Base-by-base conservation (phyloP, 257 asterid genomes). In the Fraxinus cuspidata region DNA sequence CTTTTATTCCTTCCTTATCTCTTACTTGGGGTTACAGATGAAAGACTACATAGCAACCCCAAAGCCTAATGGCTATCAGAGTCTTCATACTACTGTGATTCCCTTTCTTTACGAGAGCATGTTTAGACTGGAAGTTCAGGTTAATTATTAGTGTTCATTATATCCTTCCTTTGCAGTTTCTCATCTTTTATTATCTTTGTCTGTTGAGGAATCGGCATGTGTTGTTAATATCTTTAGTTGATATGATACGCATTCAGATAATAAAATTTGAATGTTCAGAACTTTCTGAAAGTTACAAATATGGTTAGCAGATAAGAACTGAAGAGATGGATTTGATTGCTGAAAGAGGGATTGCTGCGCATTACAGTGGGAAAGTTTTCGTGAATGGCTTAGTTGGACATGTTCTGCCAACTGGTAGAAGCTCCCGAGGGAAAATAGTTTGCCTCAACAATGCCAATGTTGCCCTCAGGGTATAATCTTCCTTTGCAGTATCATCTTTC, bases 111-210 rank as follows among this genome's bases (percentile, higher is more conserved):
- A 92, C 76, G 97, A 92, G 89, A 93, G 96, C 89, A 93, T 90
- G 98, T 86, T 93, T 81, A 86, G 97, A 78, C 86, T 94, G 84
- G 98, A 94, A 85, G 96, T 94, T 81, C 96, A 94, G 98, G 98
- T 93, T 76, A 69, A 79, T 60, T 66, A 74, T 75, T 73, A 15
- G 38, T 34, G 38, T 34, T 34, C 8, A 34, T 34, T 34, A 34
- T 34, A 34, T 34, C 38, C 38, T 34, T 34, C 38, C 8, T 34
- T 34, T 34, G 38, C 38, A 34, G 8, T 34, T 34, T 34, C 38
- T 34, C 6, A 5, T 34, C 38, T 34, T 34, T 34, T 34, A 34
- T 34, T 34, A 5, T 5, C 7, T 34, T 4, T 34, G 6, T 34
- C 38, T 34, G 38, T 34, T 5, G 38, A 34, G 38, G 38, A 34